Percentiles rank a stretch among this genome's conserved stretches.
These are phyloP conservation scores for Plasmopara viticola DNA, from an alignment of 352 stramenopile genomes.

Conservation along the genomic window DNA sequence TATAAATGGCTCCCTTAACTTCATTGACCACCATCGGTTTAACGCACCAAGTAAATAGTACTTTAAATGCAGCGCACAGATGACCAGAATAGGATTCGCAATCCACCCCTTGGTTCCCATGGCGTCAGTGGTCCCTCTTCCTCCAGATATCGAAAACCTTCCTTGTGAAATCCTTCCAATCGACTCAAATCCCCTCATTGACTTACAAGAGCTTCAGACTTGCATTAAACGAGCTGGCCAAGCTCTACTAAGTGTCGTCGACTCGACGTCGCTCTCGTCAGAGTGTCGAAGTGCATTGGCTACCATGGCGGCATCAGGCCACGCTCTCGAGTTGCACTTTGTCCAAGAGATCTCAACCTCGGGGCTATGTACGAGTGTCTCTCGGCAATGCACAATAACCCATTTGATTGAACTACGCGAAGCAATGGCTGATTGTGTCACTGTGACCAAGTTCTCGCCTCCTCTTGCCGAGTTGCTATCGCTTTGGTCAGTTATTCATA, in stretches of 20 bases:
- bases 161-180: background rate
- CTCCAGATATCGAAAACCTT: background rate
- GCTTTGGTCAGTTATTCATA: conserved; percentile 1
- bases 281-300: background rate
- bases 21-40: too few relatives aligned
- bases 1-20: too few relatives aligned
- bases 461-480: conserved; percentile 1
- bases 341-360: background rate
- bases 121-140: background rate
- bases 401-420: background rate
- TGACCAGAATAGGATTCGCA: too few relatives aligned
- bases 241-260: background rate
- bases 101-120: background rate
- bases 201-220: conserved; percentile 1
- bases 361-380: background rate
- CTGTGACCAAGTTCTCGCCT: background rate
- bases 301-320: background rate
- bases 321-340: conserved; percentile 2
- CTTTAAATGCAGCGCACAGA: too few relatives aligned
- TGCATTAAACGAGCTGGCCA: conserved; percentile 1
- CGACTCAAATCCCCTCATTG: background rate
- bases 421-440: conserved; percentile 2
- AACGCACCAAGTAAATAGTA: background rate
- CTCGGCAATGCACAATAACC: background rate
- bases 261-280: background rate